A percentile compares a stretch with the other conserved stretches of the same genome.
Conservation (phyloP, 306 rosid genomes). For the Cucurbita maxima region DNA sequence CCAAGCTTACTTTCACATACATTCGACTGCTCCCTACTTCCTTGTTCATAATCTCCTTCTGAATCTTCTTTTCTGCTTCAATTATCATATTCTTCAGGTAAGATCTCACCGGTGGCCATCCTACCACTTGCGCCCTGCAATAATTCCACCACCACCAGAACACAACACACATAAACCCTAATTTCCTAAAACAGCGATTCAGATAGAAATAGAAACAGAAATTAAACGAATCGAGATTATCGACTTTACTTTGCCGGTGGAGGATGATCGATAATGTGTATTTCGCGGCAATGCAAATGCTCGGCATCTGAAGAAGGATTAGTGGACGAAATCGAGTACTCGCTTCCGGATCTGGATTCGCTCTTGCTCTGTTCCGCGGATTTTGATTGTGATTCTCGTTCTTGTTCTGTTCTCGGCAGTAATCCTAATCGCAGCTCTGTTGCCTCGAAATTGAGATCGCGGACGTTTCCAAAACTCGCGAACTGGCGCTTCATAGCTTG, state of each 20-base stretch:
- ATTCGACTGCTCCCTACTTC: neutral
- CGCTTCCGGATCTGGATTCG: neutral
- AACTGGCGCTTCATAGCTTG: neutral
- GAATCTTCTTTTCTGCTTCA: neutral
- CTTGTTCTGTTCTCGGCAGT: neutral
- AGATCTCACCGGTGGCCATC: conserved; percentile 3
- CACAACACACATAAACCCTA: neutral
- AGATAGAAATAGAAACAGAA: neutral
- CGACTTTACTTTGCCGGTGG: neutral
- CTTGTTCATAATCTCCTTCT: neutral
- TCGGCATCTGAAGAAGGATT: neutral
- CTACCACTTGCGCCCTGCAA: conserved; percentile 3
- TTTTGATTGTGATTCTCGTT: neutral
- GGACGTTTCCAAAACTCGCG: neutral
- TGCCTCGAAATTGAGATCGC: neutral
- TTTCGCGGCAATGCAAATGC: neutral
- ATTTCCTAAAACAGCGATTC: neutral
- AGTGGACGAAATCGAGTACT: neutral
- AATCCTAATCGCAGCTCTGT: neutral
- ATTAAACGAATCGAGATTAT: neutral
- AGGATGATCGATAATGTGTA: too few species aligned
- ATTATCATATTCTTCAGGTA: neutral
- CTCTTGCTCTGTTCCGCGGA: neutral
- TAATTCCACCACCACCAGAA: neutral
- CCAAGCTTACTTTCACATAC: conserved; percentile 4